Base-by-base conservation (phyloP, 345 rosid genomes). In the Citrus hindsii region DNA sequence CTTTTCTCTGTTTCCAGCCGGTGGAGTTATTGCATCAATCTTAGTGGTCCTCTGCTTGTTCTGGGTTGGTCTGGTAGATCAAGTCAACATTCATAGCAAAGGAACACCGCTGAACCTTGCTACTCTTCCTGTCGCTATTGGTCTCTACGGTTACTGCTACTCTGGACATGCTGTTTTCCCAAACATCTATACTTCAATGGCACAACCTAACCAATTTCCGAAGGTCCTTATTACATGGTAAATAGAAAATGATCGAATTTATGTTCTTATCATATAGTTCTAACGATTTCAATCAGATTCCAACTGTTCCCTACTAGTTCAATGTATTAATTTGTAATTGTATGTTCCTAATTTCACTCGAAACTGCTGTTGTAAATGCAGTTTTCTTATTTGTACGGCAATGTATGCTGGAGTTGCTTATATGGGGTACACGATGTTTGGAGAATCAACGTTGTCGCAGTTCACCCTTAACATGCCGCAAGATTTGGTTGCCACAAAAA, bases 91-190 rank as follows among this genome's bases (percentile, higher is more conserved):
- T 42, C 92, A 89, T 73, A 89, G 86, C 89, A 85, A 86, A 83
- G 97, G 95, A 79, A 85, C 92, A 32, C 60, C 88, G 24, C 77
- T 96, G 21, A 90, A 92, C 80, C 84, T 94, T 12, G 72, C 91
- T 56, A 90, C 91, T 53, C 85, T 94, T 77, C 99, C 99, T 7
- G 98, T 96, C n/a, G 97, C 99, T 37, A 84, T 96, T 74, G 99
- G 99, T 19, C 97, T 94, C 46, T 96, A 96, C 24, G 98, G 99
- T 67, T 96, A 85, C 82, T 92, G 97, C 82, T 96, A 92, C 82
- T 96, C 99, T 4, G 99, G 99, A 76, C 99, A 96, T 81, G 99
- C 99, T 69, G 94, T 96, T 63, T 96, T 96, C 67, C 98, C 99
- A 3, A 96, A 96, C 81, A 94, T 96, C 66, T 96, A 96, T 79